Conservation (phyloP, 148 eudicot species). For the Amaranthus hypochondriacus region DNA sequence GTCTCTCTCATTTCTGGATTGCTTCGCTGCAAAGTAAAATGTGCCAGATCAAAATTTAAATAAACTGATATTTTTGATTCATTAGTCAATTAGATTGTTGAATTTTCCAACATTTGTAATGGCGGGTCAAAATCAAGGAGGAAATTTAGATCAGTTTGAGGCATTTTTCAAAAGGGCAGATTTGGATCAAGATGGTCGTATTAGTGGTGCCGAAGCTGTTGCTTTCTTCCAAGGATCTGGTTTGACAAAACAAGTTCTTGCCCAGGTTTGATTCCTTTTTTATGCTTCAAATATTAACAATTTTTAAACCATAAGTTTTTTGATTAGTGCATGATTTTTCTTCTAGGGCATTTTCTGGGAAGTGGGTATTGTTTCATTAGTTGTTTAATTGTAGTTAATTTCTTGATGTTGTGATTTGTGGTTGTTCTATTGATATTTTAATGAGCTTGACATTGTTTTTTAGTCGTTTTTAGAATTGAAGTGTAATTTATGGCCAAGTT, state of each 20-base stretch:
- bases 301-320: background rate
- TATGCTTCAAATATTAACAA: background rate
- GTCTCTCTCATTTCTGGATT: too few relatives aligned
- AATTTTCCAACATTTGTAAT: conserved; percentile 9
- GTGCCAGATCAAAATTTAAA: too few relatives aligned
- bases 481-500: background rate
- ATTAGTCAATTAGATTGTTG: background rate
- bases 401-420: background rate
- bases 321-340: background rate
- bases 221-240: conserved; percentile 79
- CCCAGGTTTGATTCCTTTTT: conserved; percentile 51
- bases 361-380: background rate
- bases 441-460: background rate
- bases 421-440: background rate
- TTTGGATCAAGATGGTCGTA: conserved; percentile 87
- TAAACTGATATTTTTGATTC: too few relatives aligned
- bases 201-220: conserved; percentile 95
- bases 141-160: conserved; percentile 64
- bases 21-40: too few relatives aligned
- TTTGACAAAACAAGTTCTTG: conserved; percentile 77
- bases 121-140: conserved; percentile 42
- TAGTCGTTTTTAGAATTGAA: background rate
- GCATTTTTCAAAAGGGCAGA: conserved; percentile 75
- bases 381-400: background rate
- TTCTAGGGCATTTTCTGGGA: background rate